phyloP scores from a whole-genome alignment of 176 grass and related monocot species.

The Pontederia paniculata region DNA sequence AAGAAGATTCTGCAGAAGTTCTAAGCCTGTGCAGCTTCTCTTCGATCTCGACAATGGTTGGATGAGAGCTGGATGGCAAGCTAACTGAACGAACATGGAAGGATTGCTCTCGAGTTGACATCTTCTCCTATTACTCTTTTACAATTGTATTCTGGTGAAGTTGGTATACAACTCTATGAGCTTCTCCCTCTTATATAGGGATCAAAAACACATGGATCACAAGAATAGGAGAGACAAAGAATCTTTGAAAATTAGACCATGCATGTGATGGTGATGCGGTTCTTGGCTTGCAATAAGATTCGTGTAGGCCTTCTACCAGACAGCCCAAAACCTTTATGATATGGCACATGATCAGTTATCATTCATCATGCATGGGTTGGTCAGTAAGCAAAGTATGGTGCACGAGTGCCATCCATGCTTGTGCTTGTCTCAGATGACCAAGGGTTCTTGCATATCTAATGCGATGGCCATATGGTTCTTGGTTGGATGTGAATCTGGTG shows the following conservation, averaged over 20 bases:
- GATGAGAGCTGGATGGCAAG: conserved; percentile 26
- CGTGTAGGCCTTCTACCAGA: not conserved
- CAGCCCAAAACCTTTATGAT: not conserved
- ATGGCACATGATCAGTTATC: not conserved
- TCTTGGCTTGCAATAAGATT: not conserved
- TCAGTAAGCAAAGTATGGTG: too few relatives aligned
- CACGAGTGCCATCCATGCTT: too few relatives aligned
- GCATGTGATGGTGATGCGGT: not conserved
- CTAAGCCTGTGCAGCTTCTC: conserved; percentile 31
- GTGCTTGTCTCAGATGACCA: too few relatives aligned
- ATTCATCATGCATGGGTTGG: too few relatives aligned
- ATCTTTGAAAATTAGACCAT: not conserved
- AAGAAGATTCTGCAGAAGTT: conserved; percentile 9
- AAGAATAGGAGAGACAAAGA: not conserved
- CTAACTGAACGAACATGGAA: conserved; percentile 30
- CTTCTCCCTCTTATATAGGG: not conserved
- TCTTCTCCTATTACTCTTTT: not conserved
- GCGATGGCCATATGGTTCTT: too few relatives aligned
- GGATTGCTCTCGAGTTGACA: not conserved
- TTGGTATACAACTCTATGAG: too few relatives aligned
- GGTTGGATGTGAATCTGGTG: too few relatives aligned
- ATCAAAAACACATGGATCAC: not conserved
- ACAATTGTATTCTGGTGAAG: not conserved
- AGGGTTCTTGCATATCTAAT: too few relatives aligned
- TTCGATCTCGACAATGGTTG: conserved; percentile 18